Percentiles rank a stretch among this genome's conserved stretches.
Evolutionary conservation across 2,329 filamentous ascomycete genomes (phyloP).

Genomic region (Onygena corvina): DNA sequence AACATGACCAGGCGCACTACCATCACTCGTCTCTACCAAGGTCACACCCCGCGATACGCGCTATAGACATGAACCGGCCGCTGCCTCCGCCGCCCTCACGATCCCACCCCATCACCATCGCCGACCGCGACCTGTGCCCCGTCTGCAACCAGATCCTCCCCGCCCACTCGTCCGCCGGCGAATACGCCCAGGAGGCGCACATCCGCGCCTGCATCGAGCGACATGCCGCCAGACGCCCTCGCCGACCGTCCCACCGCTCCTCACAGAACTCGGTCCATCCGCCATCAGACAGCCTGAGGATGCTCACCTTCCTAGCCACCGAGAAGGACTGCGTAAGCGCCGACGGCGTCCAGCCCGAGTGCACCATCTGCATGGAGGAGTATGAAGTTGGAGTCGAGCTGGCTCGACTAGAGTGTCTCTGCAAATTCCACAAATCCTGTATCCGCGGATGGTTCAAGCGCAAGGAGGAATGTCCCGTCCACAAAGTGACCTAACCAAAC

Average conservation of each 20-base stretch:
- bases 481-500: slow-evolving; percentile 32
- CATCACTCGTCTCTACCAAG: background rate
- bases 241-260: slow-evolving; percentile 3
- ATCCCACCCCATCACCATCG: slow-evolving; percentile 20
- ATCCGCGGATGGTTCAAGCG: slow-evolving; percentile 50
- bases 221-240: slow-evolving; percentile 17
- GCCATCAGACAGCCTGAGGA: slow-evolving; percentile 20
- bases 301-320: slow-evolving; percentile 43
- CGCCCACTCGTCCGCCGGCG: slow-evolving; percentile 27
- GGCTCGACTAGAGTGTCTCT: slow-evolving; percentile 50
- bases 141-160: slow-evolving; percentile 34
- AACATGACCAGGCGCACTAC: slow-evolving; percentile 8
- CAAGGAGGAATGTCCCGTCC: slow-evolving; percentile 49
- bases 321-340: slow-evolving; percentile 51
- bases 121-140: slow-evolving; percentile 38
- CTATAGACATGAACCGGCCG: slow-evolving; percentile 10
- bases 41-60: background rate
- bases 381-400: slow-evolving; percentile 49
- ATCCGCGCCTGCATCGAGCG: slow-evolving; percentile 36
- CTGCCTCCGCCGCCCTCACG: slow-evolving; percentile 16
- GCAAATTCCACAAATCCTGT: slow-evolving; percentile 51
- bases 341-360: slow-evolving; percentile 45
- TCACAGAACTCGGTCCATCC: background rate
- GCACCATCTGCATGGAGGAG: slow-evolving; percentile 54
- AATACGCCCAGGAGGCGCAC: slow-evolving; percentile 35